phyloP scores from a whole-genome alignment of 495 filamentous ascomycete genomes.

The Neurospora tetrasperma region DNA sequence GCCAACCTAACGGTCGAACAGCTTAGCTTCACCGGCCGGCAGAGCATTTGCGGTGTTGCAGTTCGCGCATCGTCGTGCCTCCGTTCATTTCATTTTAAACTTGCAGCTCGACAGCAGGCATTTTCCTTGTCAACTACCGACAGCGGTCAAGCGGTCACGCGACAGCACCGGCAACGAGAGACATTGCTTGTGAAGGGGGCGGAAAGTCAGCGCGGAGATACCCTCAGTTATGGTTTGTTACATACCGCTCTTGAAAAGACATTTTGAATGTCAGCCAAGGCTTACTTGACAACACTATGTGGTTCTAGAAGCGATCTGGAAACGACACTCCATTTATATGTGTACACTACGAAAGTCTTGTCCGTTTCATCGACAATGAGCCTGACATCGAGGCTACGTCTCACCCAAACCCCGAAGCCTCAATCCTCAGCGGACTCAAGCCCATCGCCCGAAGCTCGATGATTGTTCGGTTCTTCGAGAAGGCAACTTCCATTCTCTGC shows the following conservation, averaged over 20 bases:
- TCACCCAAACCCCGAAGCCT: neutral
- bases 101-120: neutral
- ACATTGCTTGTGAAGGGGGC: neutral
- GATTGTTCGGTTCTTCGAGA: neutral
- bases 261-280: neutral
- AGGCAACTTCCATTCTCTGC: neutral
- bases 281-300: neutral
- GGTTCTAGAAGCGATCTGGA: neutral
- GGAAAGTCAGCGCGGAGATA: neutral
- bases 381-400: neutral
- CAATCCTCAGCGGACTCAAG: neutral
- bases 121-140: neutral
- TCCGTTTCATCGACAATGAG: neutral
- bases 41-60: neutral
- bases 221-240: neutral
- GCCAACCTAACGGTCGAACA: neutral
- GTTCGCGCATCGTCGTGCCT: neutral
- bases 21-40: neutral
- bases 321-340: neutral
- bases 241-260: neutral
- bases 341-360: neutral
- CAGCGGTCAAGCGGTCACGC: neutral
- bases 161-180: neutral
- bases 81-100: neutral
- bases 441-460: neutral